Percentiles rank a stretch among this genome's conserved stretches.
Evolutionary conservation across 257 asterid genomes (phyloP).

Genomic region (Osmanthus fragrans): DNA sequence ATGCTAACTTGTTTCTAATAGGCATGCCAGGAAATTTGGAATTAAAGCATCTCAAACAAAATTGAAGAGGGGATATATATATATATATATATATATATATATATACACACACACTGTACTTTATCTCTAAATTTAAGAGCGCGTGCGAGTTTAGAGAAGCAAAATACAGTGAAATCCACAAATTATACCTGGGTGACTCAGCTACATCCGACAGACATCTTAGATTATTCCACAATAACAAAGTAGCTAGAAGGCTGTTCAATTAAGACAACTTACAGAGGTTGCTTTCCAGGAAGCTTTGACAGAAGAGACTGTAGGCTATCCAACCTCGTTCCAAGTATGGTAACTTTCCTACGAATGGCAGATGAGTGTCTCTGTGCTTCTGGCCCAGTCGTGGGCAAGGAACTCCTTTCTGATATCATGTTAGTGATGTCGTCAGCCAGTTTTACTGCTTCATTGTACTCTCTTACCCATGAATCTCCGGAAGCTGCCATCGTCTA

Average conservation of each 20-base stretch:
- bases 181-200: background rate
- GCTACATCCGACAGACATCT: background rate
- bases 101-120: no score
- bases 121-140: background rate
- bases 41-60: no score
- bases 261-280: slow-evolving; percentile 51
- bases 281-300: slow-evolving; percentile 63
- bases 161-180: background rate
- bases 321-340: slow-evolving; percentile 80
- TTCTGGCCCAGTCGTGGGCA: slow-evolving; percentile 73
- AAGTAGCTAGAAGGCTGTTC: background rate
- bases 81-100: no score
- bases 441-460: slow-evolving; percentile 83
- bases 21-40: background rate
- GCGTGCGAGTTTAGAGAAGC: background rate
- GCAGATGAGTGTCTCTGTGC: slow-evolving; percentile 84
- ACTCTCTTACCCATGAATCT: slow-evolving; percentile 93
- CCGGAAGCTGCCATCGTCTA: slow-evolving; percentile 73
- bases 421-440: slow-evolving; percentile 81
- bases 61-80: background rate
- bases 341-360: slow-evolving; percentile 88
- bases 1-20: background rate
- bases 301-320: slow-evolving; percentile 63
- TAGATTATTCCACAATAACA: background rate
- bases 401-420: slow-evolving; percentile 81